These are phyloP conservation scores for Leccinum angustisporum DNA, from an alignment of 1,284 basidiomycete species.

Conservation along the genomic window DNA sequence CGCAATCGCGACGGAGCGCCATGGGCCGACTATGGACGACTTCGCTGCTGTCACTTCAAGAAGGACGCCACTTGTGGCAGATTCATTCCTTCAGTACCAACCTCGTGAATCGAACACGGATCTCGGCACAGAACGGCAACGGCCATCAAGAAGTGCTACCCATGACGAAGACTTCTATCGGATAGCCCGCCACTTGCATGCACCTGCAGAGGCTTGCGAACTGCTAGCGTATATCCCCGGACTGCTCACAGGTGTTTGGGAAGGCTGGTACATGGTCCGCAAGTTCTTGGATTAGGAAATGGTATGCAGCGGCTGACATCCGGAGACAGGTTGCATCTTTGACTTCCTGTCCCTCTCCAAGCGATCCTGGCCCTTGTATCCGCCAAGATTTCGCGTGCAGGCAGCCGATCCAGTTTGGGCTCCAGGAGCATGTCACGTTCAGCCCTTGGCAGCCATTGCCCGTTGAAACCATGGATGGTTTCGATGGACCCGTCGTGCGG, in stretches of 20 bases:
- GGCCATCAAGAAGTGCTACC: conserved; percentile 35
- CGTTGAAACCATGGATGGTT: conserved; percentile 21
- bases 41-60: conserved; percentile 34
- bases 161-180: conserved; percentile 46
- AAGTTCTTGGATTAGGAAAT: conserved; percentile 18
- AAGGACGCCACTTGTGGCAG: conserved; percentile 47
- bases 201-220: conserved; percentile 29
- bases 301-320: conserved; percentile 19
- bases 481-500: conserved; percentile 29
- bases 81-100: conserved; percentile 32
- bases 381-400: conserved; percentile 35
- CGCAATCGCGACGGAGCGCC: conserved; percentile 40
- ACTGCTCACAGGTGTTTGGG: conserved; percentile 53
- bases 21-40: conserved; percentile 54
- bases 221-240: conserved; percentile 39
- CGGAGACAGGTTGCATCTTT: conserved; percentile 30
- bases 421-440: conserved; percentile 33
- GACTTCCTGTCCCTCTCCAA: conserved; percentile 18
- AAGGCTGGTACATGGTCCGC: conserved; percentile 54
- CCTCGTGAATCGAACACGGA: conserved; percentile 34
- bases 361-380: conserved; percentile 8
- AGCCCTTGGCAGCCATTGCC: conserved; percentile 35
- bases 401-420: conserved; percentile 35
- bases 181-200: conserved; percentile 28
- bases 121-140: conserved; percentile 34